Evolutionary conservation across 768 basidiomycete genomes (phyloP).

Genomic region (Pleurotus sapidus): DNA sequence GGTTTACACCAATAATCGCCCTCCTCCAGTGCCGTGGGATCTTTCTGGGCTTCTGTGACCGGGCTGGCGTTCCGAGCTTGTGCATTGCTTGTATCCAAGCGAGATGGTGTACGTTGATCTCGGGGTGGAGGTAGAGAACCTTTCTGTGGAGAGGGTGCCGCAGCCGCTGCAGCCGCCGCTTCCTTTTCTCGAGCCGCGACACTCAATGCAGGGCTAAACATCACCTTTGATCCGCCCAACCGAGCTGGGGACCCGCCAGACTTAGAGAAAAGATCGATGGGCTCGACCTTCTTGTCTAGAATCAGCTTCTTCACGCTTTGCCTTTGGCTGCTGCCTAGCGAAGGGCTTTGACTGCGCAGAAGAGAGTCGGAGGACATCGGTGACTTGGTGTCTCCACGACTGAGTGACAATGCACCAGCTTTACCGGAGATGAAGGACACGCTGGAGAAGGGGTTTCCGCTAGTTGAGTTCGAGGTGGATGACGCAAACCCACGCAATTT

Average conservation of each 20-base stretch:
- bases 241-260: slow-evolving; percentile 42
- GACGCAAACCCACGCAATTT: slow-evolving; percentile 72
- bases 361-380: slow-evolving; percentile 56
- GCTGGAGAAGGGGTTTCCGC: slow-evolving; percentile 32
- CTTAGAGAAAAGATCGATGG: slow-evolving; percentile 63
- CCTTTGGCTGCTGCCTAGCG: slow-evolving; percentile 64
- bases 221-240: slow-evolving; percentile 50
- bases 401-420: slow-evolving; percentile 51
- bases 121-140: slow-evolving; percentile 17
- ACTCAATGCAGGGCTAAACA: slow-evolving; percentile 73
- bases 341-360: slow-evolving; percentile 56
- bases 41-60: slow-evolving; percentile 21
- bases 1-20: slow-evolving; percentile 95
- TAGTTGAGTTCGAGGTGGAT: slow-evolving; percentile 39
- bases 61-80: slow-evolving; percentile 12
- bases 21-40: slow-evolving; percentile 51
- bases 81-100: slow-evolving; percentile 34
- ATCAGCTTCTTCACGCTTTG: slow-evolving; percentile 93
- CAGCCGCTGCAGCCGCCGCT: slow-evolving; percentile 44
- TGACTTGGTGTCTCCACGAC: slow-evolving; percentile 40
- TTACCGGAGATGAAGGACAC: slow-evolving; percentile 55
- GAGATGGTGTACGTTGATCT: slow-evolving; percentile 26
- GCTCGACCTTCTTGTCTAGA: slow-evolving; percentile 79
- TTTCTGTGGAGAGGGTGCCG: slow-evolving; percentile 32
- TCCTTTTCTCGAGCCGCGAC: slow-evolving; percentile 77